These are phyloP conservation scores for Dactylonectria macrodidyma DNA, from an alignment of 2,329 filamentous ascomycete genomes.

Conservation along the genomic window DNA sequence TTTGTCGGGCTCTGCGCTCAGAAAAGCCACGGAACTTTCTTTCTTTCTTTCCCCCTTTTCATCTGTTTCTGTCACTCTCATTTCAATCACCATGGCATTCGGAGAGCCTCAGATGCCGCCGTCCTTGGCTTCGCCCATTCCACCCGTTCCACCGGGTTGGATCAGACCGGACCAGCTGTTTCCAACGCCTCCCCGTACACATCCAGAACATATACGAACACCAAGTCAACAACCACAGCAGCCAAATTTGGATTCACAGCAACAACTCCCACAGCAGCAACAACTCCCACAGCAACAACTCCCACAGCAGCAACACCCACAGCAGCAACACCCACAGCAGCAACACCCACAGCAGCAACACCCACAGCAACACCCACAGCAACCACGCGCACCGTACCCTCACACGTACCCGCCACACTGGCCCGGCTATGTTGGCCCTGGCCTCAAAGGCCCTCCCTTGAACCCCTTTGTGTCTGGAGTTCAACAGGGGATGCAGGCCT, in stretches of 20 bases:
- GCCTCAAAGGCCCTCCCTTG: slow-evolving; percentile 1
- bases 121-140: background rate
- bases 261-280: too few species aligned
- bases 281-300: too few species aligned
- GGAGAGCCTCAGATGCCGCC: background rate
- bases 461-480: background rate
- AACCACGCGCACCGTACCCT: background rate
- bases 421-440: background rate
- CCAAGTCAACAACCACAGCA: too few species aligned
- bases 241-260: background rate
- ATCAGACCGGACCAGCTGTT: too few species aligned
- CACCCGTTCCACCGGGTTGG: background rate
- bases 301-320: too few species aligned
- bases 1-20: background rate
- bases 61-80: too few species aligned
- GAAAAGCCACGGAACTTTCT: background rate
- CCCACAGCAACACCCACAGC: background rate
- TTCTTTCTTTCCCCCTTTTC: too few species aligned
- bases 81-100: too few species aligned
- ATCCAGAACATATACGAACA: too few species aligned
- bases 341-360: too few species aligned
- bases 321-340: too few species aligned
- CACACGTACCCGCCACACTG: background rate
- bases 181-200: too few species aligned
- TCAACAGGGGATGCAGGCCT: background rate